Evolutionary conservation across 495 filamentous ascomycete genomes (phyloP).

Genomic region (Choiromyces venosus): DNA sequence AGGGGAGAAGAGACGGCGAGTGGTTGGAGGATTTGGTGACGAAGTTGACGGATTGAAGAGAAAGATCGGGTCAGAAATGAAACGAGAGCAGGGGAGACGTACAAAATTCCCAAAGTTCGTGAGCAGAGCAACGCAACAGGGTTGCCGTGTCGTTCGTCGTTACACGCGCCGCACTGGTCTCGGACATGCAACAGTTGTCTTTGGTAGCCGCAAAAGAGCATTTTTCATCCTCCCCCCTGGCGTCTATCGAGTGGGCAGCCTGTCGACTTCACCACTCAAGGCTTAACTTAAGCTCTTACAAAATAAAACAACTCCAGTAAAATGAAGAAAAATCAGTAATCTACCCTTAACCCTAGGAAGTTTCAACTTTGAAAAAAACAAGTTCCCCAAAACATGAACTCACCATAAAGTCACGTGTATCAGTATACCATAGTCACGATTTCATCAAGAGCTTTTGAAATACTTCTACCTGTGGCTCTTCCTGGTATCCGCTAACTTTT

Average conservation of each 20-base stretch:
- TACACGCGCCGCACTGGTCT: constrained; percentile 6
- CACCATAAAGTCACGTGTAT: neutral
- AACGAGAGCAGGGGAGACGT: constrained; percentile 12
- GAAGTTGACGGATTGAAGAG: neutral
- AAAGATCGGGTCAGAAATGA: neutral
- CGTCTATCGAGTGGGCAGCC: neutral
- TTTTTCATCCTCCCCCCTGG: neutral
- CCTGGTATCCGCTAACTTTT: neutral
- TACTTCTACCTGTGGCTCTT: neutral
- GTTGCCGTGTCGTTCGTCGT: constrained; percentile 19
- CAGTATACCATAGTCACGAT: neutral
- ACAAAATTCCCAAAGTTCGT: constrained; percentile 17
- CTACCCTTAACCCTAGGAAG: neutral
- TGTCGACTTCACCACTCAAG: neutral
- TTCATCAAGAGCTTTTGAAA: neutral
- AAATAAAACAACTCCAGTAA: no score
- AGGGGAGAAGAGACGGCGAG: constrained; percentile 6
- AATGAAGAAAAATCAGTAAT: neutral
- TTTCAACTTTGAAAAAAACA: neutral
- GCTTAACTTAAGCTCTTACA: neutral
- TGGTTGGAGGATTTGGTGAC: constrained; percentile 7
- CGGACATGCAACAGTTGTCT: neutral
- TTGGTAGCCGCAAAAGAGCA: constrained; percentile 4
- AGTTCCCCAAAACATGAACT: neutral
- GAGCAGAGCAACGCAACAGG: constrained; percentile 11